These are phyloP conservation scores for Ensete ventricosum DNA, from an alignment of 176 grass and related monocot species.

Conservation along the genomic window DNA sequence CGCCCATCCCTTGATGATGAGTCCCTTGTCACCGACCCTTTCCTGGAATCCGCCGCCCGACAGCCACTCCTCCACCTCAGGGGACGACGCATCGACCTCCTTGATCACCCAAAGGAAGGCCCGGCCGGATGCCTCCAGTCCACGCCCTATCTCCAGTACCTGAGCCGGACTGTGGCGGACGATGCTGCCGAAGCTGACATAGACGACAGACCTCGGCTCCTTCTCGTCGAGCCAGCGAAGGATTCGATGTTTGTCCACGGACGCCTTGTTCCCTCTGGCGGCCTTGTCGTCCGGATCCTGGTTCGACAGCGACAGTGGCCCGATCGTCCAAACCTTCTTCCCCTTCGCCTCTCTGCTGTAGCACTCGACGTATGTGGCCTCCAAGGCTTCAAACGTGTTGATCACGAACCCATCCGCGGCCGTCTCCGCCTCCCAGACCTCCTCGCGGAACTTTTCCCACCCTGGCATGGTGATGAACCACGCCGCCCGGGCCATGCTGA, in stretches of 20 bases:
- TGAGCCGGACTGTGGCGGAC: background rate
- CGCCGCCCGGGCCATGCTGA: slow-evolving; percentile 28
- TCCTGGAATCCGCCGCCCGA: background rate
- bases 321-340: slow-evolving; percentile 42
- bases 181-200: slow-evolving; percentile 4
- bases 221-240: background rate
- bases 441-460: background rate
- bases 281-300: background rate
- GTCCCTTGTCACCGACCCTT: background rate
- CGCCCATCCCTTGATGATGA: slow-evolving; percentile 1
- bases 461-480: slow-evolving; percentile 5
- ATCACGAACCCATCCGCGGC: slow-evolving; percentile 47
- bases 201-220: background rate
- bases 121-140: background rate
- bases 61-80: slow-evolving; percentile 1
- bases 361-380: slow-evolving; percentile 14
- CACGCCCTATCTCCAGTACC: background rate
- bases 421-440: slow-evolving; percentile 26
- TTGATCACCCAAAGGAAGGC: slow-evolving; percentile 17
- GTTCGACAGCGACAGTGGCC: background rate
- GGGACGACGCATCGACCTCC: background rate
- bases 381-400: slow-evolving; percentile 51
- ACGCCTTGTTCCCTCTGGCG: background rate
- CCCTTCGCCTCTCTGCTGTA: slow-evolving; percentile 19
- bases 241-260: background rate